phyloP scores from a whole-genome alignment of 768 basidiomycete genomes.

The Leccinum barrowsii region DNA sequence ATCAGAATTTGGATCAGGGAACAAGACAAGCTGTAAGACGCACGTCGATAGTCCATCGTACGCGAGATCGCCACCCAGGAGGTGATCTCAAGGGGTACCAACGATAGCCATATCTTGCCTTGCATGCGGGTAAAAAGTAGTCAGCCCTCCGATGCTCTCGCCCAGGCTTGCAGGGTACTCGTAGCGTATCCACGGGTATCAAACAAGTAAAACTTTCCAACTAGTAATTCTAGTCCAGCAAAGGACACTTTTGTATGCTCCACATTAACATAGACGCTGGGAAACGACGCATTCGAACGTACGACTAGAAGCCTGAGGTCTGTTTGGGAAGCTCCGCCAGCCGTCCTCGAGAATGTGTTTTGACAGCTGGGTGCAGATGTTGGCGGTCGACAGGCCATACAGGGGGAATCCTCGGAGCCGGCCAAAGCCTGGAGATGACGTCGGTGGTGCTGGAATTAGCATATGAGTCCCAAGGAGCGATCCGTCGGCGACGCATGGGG shows the following conservation, averaged over 20 bases:
- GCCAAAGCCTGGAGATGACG: too few relatives aligned
- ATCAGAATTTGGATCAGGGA: neutral
- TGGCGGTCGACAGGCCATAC: too few relatives aligned
- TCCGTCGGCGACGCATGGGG: too few relatives aligned
- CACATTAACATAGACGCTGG: neutral
- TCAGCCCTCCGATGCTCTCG: neutral
- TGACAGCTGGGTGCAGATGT: too few relatives aligned
- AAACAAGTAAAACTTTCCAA: conserved; percentile 88
- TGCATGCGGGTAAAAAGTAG: conserved; percentile 15
- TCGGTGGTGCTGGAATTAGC: too few relatives aligned
- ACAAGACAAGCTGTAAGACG: conserved; percentile 22
- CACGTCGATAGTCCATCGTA: conserved; percentile 92
- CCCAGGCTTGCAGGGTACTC: conserved; percentile 17
- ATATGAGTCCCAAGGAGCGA: too few relatives aligned
- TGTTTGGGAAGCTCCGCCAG: too few relatives aligned
- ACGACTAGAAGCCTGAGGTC: conserved; percentile 34
- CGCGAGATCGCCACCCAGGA: conserved; percentile 73
- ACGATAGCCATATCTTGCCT: conserved; percentile 78
- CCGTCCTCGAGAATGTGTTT: too few relatives aligned
- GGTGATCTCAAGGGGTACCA: conserved; percentile 73
- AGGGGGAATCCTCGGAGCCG: too few relatives aligned
- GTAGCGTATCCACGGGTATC: conserved; percentile 74
- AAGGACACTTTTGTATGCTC: conserved; percentile 62
- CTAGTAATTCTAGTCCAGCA: conserved; percentile 86
- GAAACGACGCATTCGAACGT: conserved; percentile 24